These are phyloP conservation scores for Diddensiella caesifluorescens DNA, from an alignment of 805 yeast species.

Conservation along the genomic window DNA sequence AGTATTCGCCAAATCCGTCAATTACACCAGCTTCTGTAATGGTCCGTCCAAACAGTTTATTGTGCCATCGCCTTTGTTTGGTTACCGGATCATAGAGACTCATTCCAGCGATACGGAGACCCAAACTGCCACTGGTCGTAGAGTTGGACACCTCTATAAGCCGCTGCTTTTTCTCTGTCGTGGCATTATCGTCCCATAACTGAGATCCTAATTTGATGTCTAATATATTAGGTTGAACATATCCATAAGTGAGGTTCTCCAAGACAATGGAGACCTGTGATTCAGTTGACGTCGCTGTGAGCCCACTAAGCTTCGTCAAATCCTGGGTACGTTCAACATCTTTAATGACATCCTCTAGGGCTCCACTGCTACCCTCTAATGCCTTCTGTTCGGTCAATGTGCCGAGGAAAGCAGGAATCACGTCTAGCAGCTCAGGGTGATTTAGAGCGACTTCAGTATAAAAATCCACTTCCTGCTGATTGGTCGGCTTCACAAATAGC, in stretches of 20 bases:
- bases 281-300: constrained; percentile 1
- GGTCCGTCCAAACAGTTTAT: constrained; percentile 68
- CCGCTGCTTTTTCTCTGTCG: constrained; percentile 56
- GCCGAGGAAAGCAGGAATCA: constrained; percentile 60
- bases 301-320: constrained; percentile 6
- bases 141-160: constrained; percentile 54
- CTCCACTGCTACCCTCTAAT: background rate
- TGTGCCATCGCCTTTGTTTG: constrained; percentile 43
- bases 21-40: constrained; percentile 41
- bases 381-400: constrained; percentile 36
- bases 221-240: constrained; percentile 59
- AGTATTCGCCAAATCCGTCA: constrained; percentile 43
- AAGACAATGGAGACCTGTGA: constrained; percentile 48
- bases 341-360: constrained; percentile 1
- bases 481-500: constrained; percentile 67
- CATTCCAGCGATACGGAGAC: constrained; percentile 87
- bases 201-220: constrained; percentile 79
- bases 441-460: constrained; percentile 41
- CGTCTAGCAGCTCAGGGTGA: constrained; percentile 24
- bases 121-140: constrained; percentile 78
- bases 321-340: constrained; percentile 19
- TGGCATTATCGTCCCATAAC: constrained; percentile 55
- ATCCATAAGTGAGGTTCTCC: constrained; percentile 63
- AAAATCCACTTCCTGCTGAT: constrained; percentile 66
- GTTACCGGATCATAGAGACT: constrained; percentile 40